These are phyloP conservation scores for Xylaria sp. DNA, from an alignment of 2,329 filamentous ascomycete genomes.

Conservation along the genomic window DNA sequence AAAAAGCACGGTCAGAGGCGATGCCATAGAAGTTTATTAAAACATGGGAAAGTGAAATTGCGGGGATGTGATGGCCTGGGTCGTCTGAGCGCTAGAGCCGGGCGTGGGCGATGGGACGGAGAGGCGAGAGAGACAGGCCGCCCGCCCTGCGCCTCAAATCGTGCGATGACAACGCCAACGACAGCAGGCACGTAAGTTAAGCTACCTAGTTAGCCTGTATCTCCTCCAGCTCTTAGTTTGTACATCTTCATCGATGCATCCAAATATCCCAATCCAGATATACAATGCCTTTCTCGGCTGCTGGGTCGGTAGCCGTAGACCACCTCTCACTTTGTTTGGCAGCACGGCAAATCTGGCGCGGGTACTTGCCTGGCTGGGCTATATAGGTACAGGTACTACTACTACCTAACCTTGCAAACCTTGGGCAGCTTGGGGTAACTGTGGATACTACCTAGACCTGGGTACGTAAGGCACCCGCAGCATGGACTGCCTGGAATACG, in stretches of 20 bases:
- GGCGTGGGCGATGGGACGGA: too few relatives aligned
- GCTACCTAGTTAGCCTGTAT: too few relatives aligned
- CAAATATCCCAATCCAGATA: neutral
- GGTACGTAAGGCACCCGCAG: neutral
- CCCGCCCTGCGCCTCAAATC: neutral
- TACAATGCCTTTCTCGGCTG: neutral
- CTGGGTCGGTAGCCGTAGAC: neutral
- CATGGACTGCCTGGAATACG: neutral
- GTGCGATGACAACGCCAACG: neutral
- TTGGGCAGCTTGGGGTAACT: neutral
- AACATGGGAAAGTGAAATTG: conserved; percentile 20
- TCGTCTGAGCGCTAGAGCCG: neutral
- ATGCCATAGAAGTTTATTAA: conserved; percentile 6
- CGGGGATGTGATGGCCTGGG: conserved; percentile 13
- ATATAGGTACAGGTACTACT: neutral
- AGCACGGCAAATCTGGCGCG: neutral
- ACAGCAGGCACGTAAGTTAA: neutral
- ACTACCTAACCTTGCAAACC: neutral
- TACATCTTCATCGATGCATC: neutral
- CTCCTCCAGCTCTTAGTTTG: too few relatives aligned
- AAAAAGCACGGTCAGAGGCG: neutral
- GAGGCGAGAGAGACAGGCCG: neutral
- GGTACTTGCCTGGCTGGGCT: too few relatives aligned
- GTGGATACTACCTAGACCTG: neutral
- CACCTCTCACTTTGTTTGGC: neutral